Conservation (phyloP, 73 alveolate genomes). For the Tetrahymena elliotti region DNA sequence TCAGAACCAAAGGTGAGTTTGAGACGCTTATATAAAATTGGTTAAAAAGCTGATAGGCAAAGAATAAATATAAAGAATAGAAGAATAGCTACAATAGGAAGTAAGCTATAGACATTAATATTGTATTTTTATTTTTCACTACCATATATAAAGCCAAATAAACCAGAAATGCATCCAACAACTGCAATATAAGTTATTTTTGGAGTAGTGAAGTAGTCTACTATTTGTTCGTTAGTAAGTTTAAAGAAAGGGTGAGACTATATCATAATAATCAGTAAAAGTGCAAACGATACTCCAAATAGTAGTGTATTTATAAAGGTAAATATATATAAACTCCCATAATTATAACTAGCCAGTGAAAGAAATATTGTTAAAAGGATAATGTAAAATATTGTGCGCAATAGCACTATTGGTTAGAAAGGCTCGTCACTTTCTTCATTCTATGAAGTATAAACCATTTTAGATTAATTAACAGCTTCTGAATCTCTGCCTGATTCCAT, state of each 20-base stretch:
- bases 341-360: neutral
- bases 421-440: neutral
- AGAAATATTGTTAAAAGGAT: neutral
- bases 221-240: neutral
- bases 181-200: neutral
- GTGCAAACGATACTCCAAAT: neutral
- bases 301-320: neutral
- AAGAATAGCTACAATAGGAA: neutral
- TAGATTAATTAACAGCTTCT: neutral
- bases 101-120: neutral
- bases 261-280: neutral
- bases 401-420: neutral
- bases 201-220: neutral
- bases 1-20: neutral
- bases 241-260: neutral
- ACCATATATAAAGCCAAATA: neutral
- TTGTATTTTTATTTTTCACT: neutral
- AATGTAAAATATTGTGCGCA: neutral
- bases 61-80: neutral
- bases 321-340: neutral
- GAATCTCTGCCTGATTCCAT: neutral
- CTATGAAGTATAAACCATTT: neutral
- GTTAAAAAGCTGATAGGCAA: neutral
- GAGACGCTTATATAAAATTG: neutral
- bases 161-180: neutral